Conservation (phyloP, 441 rosid species). For the Erodium moschatum region DNA sequence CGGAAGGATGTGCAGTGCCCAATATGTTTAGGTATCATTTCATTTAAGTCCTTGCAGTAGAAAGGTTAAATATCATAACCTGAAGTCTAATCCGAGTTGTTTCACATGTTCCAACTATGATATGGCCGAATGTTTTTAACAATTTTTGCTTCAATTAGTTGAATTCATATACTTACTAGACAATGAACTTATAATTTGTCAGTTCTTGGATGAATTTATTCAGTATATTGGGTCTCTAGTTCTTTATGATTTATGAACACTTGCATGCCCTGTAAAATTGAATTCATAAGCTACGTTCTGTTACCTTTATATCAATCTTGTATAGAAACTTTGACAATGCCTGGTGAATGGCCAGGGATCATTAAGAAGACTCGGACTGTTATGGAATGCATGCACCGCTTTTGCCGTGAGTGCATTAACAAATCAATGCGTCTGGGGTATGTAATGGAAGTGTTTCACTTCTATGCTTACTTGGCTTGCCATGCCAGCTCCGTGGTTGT, state of each 20-base stretch:
- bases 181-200: too few relatives aligned
- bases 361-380: conserved; percentile 91
- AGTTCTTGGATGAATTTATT: too few relatives aligned
- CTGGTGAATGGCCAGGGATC: conserved; percentile 48
- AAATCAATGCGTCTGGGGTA: conserved; percentile 97
- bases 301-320: neutral
- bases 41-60: neutral
- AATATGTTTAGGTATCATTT: conserved; percentile 64
- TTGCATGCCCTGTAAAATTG: neutral
- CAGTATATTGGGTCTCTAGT: neutral
- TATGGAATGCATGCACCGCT: conserved; percentile 93
- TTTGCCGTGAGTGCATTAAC: conserved; percentile 94
- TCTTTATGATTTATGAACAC: neutral
- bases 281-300: neutral
- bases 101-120: too few relatives aligned
- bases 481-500: neutral
- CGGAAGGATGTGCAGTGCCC: conserved; percentile 88
- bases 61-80: neutral
- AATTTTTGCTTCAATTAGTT: too few relatives aligned
- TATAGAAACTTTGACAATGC: conserved; percentile 8
- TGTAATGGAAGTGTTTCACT: conserved; percentile 18
- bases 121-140: too few relatives aligned
- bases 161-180: too few relatives aligned
- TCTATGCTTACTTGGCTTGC: neutral
- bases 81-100: neutral